Conservation (phyloP, 495 filamentous ascomycete genomes). For the Tuber borchii region DNA sequence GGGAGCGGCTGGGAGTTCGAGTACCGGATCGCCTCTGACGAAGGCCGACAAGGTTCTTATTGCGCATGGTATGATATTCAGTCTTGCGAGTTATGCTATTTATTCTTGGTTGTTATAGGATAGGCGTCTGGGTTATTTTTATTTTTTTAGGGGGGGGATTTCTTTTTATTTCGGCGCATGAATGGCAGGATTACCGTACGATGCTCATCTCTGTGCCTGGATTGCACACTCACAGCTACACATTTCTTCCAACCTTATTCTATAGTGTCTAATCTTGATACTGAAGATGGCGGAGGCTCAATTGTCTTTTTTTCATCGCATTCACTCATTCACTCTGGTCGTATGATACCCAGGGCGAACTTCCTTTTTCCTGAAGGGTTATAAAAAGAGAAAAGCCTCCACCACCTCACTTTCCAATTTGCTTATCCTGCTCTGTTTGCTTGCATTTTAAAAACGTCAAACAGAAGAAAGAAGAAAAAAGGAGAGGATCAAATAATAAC, state of each 20-base stretch:
- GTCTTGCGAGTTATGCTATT: constrained; percentile 16
- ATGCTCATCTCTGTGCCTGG: background rate
- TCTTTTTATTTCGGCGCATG: background rate
- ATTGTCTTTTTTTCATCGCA: background rate
- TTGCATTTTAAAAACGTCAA: background rate
- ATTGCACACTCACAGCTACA: background rate
- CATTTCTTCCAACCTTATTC: background rate
- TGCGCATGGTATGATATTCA: constrained; percentile 40
- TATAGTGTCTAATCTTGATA: background rate
- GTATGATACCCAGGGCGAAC: background rate
- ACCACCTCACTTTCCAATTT: background rate
- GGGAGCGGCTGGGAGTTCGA: constrained; percentile 23
- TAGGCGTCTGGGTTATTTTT: background rate
- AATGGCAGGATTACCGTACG: background rate
- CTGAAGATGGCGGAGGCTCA: background rate
- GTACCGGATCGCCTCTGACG: constrained; percentile 17
- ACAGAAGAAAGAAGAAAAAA: background rate
- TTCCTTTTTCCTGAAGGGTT: background rate
- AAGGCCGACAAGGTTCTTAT: constrained; percentile 40
- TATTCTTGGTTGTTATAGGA: constrained; percentile 14
- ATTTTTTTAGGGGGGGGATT: background rate
- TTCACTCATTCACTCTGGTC: background rate
- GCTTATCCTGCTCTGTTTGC: background rate
- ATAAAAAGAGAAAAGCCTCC: background rate
- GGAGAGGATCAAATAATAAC: background rate